Conservation (phyloP, 352 stramenopile species). For the Peronospora destructor region DNA sequence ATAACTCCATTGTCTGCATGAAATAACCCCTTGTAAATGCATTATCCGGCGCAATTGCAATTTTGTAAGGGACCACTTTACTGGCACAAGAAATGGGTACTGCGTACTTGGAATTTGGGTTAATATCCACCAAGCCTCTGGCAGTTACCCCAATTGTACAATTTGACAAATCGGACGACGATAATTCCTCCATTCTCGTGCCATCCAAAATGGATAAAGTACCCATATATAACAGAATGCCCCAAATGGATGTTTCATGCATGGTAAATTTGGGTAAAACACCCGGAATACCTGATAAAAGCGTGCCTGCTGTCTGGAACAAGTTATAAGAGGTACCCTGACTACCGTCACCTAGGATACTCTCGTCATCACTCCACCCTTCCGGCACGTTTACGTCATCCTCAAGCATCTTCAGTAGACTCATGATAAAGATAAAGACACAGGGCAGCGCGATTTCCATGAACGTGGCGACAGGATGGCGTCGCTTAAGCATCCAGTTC, state of each 20-base stretch:
- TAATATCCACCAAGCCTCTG: slow-evolving; percentile 27
- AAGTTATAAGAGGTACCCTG: slow-evolving; percentile 46
- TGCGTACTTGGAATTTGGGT: slow-evolving; percentile 28
- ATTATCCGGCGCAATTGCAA: slow-evolving; percentile 52
- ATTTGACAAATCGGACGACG: slow-evolving; percentile 16
- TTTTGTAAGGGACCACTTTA: slow-evolving; percentile 51
- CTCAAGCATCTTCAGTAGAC: slow-evolving; percentile 44
- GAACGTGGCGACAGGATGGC: slow-evolving; percentile 43
- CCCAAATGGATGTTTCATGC: slow-evolving; percentile 48
- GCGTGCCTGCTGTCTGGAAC: slow-evolving; percentile 32
- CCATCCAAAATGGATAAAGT: slow-evolving; percentile 32
- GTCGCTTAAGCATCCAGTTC: slow-evolving; percentile 58
- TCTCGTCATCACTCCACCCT: slow-evolving; percentile 41
- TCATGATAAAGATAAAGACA: slow-evolving; percentile 55
- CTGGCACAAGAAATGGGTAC: slow-evolving; percentile 33
- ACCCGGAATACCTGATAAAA: slow-evolving; percentile 23
- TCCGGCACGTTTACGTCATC: slow-evolving; percentile 39
- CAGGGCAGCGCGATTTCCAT: slow-evolving; percentile 48
- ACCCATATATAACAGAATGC: slow-evolving; percentile 46
- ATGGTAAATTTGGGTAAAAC: slow-evolving; percentile 42
- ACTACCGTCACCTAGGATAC: slow-evolving; percentile 16
- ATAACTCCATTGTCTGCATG: slow-evolving; percentile 51
- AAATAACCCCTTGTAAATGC: slow-evolving; percentile 61
- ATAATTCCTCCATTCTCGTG: slow-evolving; percentile 39
- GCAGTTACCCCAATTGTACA: slow-evolving; percentile 28